These are phyloP conservation scores for Acanthamoeba pearcei DNA, from an alignment of 208 protist genomes.

Conservation along the genomic window DNA sequence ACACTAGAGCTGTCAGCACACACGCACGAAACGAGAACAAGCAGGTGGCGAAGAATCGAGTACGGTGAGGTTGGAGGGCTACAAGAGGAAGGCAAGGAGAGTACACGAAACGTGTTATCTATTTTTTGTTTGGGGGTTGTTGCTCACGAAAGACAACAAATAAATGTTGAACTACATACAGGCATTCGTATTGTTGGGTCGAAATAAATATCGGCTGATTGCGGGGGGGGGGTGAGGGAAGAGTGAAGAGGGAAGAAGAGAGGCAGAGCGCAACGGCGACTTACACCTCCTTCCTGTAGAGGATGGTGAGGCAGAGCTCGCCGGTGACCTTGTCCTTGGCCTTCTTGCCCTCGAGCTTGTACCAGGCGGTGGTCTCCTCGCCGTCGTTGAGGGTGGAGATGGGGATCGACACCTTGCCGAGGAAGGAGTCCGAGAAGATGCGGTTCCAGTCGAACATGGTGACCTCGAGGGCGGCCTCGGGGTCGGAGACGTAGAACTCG, in stretches of 20 bases:
- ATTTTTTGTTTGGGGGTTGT: no score
- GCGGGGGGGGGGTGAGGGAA: neutral
- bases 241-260: neutral
- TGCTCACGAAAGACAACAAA: neutral
- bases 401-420: conserved; percentile 63
- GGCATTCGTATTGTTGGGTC: conserved; percentile 6
- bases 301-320: conserved; percentile 55
- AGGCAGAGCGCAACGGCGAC: neutral
- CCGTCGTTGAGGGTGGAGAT: conserved; percentile 40
- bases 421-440: conserved; percentile 69
- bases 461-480: conserved; percentile 46
- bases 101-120: no score
- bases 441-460: conserved; percentile 68
- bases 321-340: conserved; percentile 68
- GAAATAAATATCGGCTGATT: conserved; percentile 21
- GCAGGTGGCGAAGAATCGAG: no score
- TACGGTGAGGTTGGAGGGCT: no score
- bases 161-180: neutral
- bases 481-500: conserved; percentile 71
- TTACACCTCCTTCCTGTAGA: conserved; percentile 67
- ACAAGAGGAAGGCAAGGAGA: no score
- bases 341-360: conserved; percentile 71
- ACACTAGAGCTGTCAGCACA: no score
- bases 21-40: no score
- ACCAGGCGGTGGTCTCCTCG: conserved; percentile 53